Conservation (phyloP, 2,329 filamentous ascomycete species). For the Alternaria longipes region DNA sequence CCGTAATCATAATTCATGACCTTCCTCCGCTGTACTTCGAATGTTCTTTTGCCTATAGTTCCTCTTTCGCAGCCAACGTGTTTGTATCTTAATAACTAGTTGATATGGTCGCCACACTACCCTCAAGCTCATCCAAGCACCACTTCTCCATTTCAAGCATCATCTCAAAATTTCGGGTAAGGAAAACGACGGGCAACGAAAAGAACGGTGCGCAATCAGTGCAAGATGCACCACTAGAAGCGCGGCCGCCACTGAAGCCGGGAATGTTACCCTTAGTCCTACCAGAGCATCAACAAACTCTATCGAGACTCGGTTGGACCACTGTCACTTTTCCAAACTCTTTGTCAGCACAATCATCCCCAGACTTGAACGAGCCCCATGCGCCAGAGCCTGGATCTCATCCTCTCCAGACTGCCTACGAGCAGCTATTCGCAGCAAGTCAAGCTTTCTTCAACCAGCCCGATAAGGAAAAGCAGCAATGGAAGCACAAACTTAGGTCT, state of each 20-base stretch:
- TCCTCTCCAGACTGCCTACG: constrained; percentile 43
- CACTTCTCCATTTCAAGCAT: constrained; percentile 42
- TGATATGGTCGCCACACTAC: constrained; percentile 32
- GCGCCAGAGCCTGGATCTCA: constrained; percentile 23
- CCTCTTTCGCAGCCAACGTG: neutral
- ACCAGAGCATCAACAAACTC: constrained; percentile 42
- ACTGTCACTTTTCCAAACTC: constrained; percentile 44
- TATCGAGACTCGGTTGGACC: constrained; percentile 48
- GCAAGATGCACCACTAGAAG: constrained; percentile 15
- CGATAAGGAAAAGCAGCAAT: constrained; percentile 35
- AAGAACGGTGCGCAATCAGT: neutral
- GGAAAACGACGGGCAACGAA: constrained; percentile 14
- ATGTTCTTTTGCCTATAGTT: neutral
- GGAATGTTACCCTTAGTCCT: constrained; percentile 45
- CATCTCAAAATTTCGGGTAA: constrained; percentile 39
- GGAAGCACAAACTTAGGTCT: constrained; percentile 44
- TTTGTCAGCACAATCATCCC: neutral
- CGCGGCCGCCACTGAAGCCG: constrained; percentile 31
- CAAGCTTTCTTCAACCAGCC: constrained; percentile 45
- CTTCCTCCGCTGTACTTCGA: neutral
- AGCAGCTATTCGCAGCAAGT: constrained; percentile 41
- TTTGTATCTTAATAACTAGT: neutral
- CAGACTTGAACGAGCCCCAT: neutral
- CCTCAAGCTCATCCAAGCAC: constrained; percentile 22
- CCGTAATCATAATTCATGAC: neutral